Conservation (phyloP, 2,329 filamentous ascomycete species). For the Diaporthe aspalathi region DNA sequence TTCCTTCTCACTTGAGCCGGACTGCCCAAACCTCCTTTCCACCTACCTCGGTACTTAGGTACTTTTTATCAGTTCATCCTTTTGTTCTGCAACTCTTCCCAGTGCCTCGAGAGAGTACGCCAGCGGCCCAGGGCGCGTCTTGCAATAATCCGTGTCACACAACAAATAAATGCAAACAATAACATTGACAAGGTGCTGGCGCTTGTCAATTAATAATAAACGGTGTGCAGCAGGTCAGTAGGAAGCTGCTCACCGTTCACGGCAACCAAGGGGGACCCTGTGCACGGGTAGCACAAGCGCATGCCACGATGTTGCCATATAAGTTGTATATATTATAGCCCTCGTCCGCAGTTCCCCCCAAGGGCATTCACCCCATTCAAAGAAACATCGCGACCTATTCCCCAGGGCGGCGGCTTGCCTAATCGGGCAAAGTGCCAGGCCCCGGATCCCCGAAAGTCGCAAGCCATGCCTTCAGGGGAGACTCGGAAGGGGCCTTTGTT, state of each 20-base stretch:
- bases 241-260: constrained; percentile 10
- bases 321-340: too few species aligned
- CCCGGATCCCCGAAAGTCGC: neutral
- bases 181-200: constrained; percentile 2
- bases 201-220: neutral
- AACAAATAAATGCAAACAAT: neutral
- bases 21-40: constrained; percentile 1
- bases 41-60: too few species aligned
- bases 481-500: too few species aligned
- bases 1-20: constrained; percentile 1
- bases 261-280: constrained; percentile 15
- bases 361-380: neutral
- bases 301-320: neutral
- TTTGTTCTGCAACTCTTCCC: neutral
- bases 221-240: neutral
- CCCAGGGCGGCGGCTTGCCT: constrained; percentile 6
- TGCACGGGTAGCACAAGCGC: neutral
- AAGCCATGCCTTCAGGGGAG: constrained; percentile 11
- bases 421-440: constrained; percentile 22
- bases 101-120: neutral
- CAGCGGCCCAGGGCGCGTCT: neutral
- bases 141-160: constrained; percentile 6
- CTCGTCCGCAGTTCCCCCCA: neutral
- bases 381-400: neutral
- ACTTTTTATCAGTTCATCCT: too few species aligned